Conservation (phyloP, 2,329 filamentous ascomycete genomes). For the Reticulascus tulasneorum region DNA sequence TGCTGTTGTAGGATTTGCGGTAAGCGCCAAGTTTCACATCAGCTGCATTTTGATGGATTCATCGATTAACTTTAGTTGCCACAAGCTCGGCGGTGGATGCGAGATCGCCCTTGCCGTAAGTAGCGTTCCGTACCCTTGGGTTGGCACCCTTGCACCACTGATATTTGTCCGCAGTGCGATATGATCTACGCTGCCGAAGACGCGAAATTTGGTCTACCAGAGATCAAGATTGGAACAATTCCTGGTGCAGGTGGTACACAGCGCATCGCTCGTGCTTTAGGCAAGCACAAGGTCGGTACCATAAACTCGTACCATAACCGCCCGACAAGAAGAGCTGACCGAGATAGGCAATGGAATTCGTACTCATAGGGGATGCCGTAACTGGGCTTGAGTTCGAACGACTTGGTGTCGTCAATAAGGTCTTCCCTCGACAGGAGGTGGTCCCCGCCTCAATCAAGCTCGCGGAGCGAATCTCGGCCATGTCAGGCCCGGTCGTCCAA, state of each 20-base stretch:
- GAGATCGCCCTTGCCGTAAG: constrained; percentile 43
- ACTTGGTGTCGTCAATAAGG: constrained; percentile 34
- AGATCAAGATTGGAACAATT: constrained; percentile 91
- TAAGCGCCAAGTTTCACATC: constrained; percentile 23
- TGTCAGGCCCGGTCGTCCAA: constrained; percentile 34
- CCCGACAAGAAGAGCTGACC: neutral
- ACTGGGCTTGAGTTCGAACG: constrained; percentile 32
- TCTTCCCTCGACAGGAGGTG: constrained; percentile 28
- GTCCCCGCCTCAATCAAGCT: constrained; percentile 31
- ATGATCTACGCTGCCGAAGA: constrained; percentile 41
- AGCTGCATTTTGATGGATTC: neutral
- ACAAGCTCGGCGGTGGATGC: constrained; percentile 44
- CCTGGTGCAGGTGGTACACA: constrained; percentile 65
- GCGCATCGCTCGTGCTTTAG: constrained; percentile 33
- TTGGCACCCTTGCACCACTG: neutral
- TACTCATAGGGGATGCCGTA: constrained; percentile 36
- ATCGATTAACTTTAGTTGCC: neutral
- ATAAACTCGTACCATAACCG: neutral
- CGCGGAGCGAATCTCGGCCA: constrained; percentile 33
- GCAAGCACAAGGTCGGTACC: constrained; percentile 33
- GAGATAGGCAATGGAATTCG: constrained; percentile 39
- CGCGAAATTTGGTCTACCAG: constrained; percentile 93
- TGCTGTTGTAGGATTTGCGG: constrained; percentile 46
- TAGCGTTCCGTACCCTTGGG: neutral
- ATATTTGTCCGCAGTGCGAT: constrained; percentile 27